These are phyloP conservation scores for Zangia roseola DNA, from an alignment of 768 basidiomycete genomes.

Conservation along the genomic window DNA sequence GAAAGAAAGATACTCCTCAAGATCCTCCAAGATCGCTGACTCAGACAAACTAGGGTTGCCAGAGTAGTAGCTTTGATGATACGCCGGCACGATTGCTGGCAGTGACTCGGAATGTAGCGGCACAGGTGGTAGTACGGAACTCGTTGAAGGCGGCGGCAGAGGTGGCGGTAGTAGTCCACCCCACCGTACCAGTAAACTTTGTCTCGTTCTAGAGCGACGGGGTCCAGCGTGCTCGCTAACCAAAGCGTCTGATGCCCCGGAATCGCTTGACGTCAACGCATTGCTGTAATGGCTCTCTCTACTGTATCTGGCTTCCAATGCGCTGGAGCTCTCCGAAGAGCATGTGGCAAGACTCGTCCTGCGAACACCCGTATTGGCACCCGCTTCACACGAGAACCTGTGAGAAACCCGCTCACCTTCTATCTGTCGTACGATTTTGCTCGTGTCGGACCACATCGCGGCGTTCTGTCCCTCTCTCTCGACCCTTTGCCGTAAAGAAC, in stretches of 20 bases:
- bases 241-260: slow-evolving; percentile 1
- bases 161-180: neutral
- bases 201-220: neutral
- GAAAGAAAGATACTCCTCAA: slow-evolving; percentile 25
- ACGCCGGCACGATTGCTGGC: neutral
- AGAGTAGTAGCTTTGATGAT: neutral
- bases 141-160: neutral
- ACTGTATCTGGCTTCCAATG: neutral
- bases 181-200: slow-evolving; percentile 1
- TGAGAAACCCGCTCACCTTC: slow-evolving; percentile 3
- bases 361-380: neutral
- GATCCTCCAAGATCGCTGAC: slow-evolving; percentile 11
- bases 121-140: neutral
- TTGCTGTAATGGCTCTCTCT: neutral
- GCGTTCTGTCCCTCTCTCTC: neutral
- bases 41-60: neutral
- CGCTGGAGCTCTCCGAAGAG: slow-evolving; percentile 11
- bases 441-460: too few species aligned
- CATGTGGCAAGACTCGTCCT: slow-evolving; percentile 13
- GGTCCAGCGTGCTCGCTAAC: neutral
- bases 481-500: slow-evolving; percentile 17
- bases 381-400: too few species aligned
- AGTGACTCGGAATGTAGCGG: neutral
- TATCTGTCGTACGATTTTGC: neutral
- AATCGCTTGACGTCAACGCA: slow-evolving; percentile 1